Evolutionary conservation across 2,329 filamentous ascomycete genomes (phyloP).

Genomic region (Claviceps maximensis): DNA sequence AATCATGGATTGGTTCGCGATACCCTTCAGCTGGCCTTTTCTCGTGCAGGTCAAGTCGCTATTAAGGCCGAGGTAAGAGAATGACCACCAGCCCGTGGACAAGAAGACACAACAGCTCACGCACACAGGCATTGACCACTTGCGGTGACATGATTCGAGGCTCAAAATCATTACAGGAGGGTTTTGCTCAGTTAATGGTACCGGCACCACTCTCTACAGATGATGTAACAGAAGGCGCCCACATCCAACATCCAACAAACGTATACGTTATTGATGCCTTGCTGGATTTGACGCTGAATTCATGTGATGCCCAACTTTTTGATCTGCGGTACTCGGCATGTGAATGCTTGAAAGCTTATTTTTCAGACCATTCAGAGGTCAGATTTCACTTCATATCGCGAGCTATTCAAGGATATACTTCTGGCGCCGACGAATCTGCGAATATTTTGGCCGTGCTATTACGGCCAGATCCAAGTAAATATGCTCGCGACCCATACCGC

Average conservation of each 20-base stretch:
- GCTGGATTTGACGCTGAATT: slow-evolving; percentile 65
- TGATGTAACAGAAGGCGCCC: slow-evolving; percentile 22
- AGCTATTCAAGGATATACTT: slow-evolving; percentile 76
- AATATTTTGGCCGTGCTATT: slow-evolving; percentile 82
- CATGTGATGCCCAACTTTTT: slow-evolving; percentile 53
- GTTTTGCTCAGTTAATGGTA: slow-evolving; percentile 78
- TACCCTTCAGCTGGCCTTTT: slow-evolving; percentile 73
- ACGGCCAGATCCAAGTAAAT: slow-evolving; percentile 45
- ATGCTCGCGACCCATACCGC: slow-evolving; percentile 68
- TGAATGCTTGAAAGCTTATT: slow-evolving; percentile 87
- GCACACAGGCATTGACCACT: slow-evolving; percentile 56
- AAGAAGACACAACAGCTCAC: slow-evolving; percentile 4
- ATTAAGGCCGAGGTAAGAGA: slow-evolving; percentile 64
- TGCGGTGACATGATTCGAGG: slow-evolving; percentile 81
- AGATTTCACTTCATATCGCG: slow-evolving; percentile 73
- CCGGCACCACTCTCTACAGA: slow-evolving; percentile 37
- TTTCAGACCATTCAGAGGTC: slow-evolving; percentile 68
- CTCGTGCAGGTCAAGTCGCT: slow-evolving; percentile 47
- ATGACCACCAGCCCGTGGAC: slow-evolving; percentile 4
- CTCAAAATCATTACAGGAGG: slow-evolving; percentile 70
- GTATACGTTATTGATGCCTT: slow-evolving; percentile 92
- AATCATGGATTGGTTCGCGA: slow-evolving; percentile 68
- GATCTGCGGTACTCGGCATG: slow-evolving; percentile 75
- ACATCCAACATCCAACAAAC: slow-evolving; percentile 38
- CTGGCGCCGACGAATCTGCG: slow-evolving; percentile 65